Evolutionary conservation across 768 basidiomycete species (phyloP).

Genomic region (Serendipita sp.): DNA sequence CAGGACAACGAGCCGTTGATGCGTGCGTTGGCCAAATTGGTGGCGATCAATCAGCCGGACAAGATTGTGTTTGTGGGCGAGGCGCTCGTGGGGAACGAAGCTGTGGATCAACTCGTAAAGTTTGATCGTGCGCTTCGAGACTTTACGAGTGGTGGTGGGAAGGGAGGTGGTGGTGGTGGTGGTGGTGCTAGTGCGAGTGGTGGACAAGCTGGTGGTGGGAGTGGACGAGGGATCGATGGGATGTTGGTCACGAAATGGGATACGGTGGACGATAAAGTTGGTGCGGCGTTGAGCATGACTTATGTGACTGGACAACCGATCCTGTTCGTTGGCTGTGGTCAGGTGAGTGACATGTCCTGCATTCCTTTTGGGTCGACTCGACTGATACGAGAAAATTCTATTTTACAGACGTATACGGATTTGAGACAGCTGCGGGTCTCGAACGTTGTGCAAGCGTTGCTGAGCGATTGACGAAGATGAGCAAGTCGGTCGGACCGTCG

Average conservation of each 20-base stretch:
- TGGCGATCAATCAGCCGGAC: conserved; percentile 86
- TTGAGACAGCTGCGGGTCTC: conserved; percentile 75
- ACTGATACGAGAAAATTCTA: conserved; percentile 4
- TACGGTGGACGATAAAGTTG: conserved; percentile 96
- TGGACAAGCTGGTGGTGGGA: conserved; percentile 35
- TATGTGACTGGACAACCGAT: conserved; percentile 98
- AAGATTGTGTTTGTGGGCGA: conserved; percentile 98
- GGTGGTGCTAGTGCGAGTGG: conserved; percentile 11
- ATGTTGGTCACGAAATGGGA: conserved; percentile 99
- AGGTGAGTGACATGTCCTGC: conserved; percentile 34
- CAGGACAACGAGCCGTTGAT: conserved; percentile 99
- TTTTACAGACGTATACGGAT: conserved; percentile 81
- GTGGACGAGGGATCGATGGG: conserved; percentile 88
- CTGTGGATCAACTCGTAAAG: conserved; percentile 92
- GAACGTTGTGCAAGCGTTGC: conserved; percentile 86
- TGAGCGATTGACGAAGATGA: conserved; percentile 41
- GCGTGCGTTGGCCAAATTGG: conserved; percentile 96
- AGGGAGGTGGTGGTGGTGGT: conserved; percentile 49
- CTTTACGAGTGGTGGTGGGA: conserved; percentile 56
- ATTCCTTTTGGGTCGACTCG: neutral
- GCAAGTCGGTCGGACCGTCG: neutral
- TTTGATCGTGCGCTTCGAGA: conserved; percentile 90
- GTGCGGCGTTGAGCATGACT: conserved; percentile 96
- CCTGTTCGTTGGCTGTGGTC: conserved; percentile 94
- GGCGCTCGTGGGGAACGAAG: conserved; percentile 95